Evolutionary conservation across 148 eudicot genomes (phyloP), one percentile per base, ranked within the genome.

Genomic region (Vaccinium vitisidaea): DNA sequence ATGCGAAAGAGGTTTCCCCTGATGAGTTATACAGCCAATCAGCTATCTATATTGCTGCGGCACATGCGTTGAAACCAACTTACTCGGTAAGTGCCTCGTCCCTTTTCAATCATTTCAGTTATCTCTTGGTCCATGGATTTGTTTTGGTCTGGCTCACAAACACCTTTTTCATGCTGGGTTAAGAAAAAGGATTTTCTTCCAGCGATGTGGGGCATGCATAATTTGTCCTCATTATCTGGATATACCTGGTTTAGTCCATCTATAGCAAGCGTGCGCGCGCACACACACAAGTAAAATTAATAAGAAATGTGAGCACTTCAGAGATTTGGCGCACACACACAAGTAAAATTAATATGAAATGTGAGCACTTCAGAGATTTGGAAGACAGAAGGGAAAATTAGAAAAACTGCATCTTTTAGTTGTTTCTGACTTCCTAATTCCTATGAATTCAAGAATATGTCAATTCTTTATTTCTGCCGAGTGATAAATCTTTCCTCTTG

Each of bases 31-130:
- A 94, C 85, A 91, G 98, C 85, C 96, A 92, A 86, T 92, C 98
- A 84, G 98, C 98, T 13, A 93, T 97, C 74, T 92, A 97, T 84
- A 93, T 97, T 88, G 99, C 98, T 59, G 95, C 98, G 88, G 98
- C 99, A 87, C 98, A 97, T 85, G 97, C 99, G 39, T 76, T 97
- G 85, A 97, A 94, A 86, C 98, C 98, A 84, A 93, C 88, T 86
- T 93, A 95, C 90, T 93, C 98, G 27, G 98, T 95, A 83, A 67
- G 92, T 78, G 75, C 82, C 80, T 74, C 79, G 46, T 75, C 14
- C 36, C 77, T 77, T 61, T 79, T 36, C 58, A 48, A 16, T 75
- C 46, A 27, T 10, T 69, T 50, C 27, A 25, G n/a, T 65, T 65
- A 48, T 48, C 59, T 27, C 32, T n/a, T 77, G 18, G 11, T 8